Evolutionary conservation across 768 basidiomycete genomes (phyloP), one percentile per base, ranked within the genome.

Genomic region (Lentinus tigrinus): DNA sequence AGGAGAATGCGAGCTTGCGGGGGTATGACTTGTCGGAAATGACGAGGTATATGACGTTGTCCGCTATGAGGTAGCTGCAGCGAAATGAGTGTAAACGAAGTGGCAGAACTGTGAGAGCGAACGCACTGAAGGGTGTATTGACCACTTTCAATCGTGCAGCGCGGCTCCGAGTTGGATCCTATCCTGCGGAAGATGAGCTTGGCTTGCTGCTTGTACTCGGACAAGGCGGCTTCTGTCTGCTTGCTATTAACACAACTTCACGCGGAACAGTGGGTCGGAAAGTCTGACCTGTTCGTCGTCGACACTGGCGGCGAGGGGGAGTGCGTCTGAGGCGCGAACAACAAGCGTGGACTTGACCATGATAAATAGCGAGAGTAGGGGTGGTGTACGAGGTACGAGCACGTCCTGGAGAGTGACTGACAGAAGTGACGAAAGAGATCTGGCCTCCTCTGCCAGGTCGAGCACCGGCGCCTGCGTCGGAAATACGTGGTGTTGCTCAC

Each of bases 21-120:
- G 95, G 95, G 75, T 98, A 98, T 4, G 95, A 95, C 72, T 95
- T 93, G 78, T 98, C 97, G 37, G 94, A 88, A 70, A 99, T 93
- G 57, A 91, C 89, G 63, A 98, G 81, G 76, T 94, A 99, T 53
- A 96, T 90, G 58, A 98, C 95, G 75, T 94, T 93, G 68, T 95
- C 89, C 42, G 85, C 73, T 65, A 99, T 96, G 65, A 98, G 86
- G 81, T 99, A 99, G 76, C 96, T 98, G 69, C 19, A 16, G 47
- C 7, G 23, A 6, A 19, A 21, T 26, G 27, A 27, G 3, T 36
- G 47, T 43, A 49, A 24, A 37, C 37, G 50, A 23, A 51, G 47
- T 31, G 50, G 48, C 61, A 57, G 48, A 27, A 57, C 55, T 47
- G 47, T 49, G 38, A 21, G 63, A 37, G n/a, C 14, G 38, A 21